Evolutionary conservation across 2,329 filamentous ascomycete genomes (phyloP).

Genomic region (Neonectria coccinea): DNA sequence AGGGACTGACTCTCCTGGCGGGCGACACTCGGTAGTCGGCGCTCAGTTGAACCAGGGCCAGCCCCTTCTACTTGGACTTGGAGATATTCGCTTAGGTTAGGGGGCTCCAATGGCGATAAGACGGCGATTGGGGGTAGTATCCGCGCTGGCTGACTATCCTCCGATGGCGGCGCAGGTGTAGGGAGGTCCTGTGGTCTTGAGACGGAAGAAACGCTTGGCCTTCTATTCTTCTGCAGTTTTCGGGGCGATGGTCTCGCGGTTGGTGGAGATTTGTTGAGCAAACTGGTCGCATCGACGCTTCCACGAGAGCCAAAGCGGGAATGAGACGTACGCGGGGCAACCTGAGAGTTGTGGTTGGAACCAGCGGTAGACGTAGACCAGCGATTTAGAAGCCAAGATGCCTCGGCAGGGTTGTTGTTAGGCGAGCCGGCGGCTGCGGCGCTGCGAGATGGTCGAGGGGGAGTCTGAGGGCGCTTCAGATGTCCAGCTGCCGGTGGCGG

Average conservation of each 20-base stretch:
- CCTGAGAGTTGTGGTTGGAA: slow-evolving; percentile 59
- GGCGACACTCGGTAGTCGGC: slow-evolving; percentile 39
- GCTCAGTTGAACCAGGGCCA: slow-evolving; percentile 44
- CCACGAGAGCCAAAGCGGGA: slow-evolving; percentile 55
- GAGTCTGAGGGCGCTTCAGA: slow-evolving; percentile 32
- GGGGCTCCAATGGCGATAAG: slow-evolving; percentile 42
- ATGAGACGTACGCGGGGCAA: slow-evolving; percentile 48
- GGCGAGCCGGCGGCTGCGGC: slow-evolving; percentile 40
- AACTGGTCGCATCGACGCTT: slow-evolving; percentile 57
- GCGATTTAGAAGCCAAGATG: slow-evolving; percentile 62
- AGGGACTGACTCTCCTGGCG: slow-evolving; percentile 47
- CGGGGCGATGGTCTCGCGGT: slow-evolving; percentile 48
- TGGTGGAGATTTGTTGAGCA: slow-evolving; percentile 48
- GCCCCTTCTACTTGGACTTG: slow-evolving; percentile 41
- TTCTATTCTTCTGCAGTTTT: slow-evolving; percentile 54
- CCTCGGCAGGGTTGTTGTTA: slow-evolving; percentile 53
- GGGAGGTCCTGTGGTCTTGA: slow-evolving; percentile 30
- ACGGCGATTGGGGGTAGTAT: slow-evolving; percentile 43
- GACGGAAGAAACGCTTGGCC: slow-evolving; percentile 45
- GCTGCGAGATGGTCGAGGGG: slow-evolving; percentile 30
- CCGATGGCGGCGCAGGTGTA: slow-evolving; percentile 21
- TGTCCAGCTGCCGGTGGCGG: slow-evolving; percentile 34
- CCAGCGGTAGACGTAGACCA: slow-evolving; percentile 66
- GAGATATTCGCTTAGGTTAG: slow-evolving; percentile 38
- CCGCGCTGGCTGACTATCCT: slow-evolving; percentile 32